Conservation (phyloP, 345 rosid species). For the Hibiscus mutabilis region DNA sequence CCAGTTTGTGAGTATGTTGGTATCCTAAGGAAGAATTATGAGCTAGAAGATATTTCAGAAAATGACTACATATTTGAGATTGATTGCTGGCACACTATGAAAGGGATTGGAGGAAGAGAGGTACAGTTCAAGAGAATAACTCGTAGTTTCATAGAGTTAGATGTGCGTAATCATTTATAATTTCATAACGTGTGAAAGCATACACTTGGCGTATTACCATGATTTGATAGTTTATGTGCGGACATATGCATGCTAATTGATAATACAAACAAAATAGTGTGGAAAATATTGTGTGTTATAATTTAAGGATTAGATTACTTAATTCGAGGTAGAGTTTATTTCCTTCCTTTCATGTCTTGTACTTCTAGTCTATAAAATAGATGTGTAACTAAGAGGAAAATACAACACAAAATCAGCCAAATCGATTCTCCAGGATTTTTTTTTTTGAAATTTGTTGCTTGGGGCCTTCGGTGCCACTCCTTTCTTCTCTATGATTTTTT, state of each 20-base stretch:
- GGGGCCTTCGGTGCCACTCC: no score
- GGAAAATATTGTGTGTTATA: no score
- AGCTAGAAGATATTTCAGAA: conserved; percentile 33
- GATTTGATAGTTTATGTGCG: neutral
- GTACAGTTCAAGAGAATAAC: conserved; percentile 17
- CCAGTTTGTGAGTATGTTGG: conserved; percentile 64
- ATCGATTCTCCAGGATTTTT: no score
- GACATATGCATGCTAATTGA: neutral
- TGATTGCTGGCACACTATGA: conserved; percentile 67
- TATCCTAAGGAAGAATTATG: conserved; percentile 37
- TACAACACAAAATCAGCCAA: no score
- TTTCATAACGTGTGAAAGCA: neutral
- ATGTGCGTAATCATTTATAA: neutral
- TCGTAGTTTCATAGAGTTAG: neutral
- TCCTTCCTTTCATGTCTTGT: no score
- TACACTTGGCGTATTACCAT: neutral
- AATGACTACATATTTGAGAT: conserved; percentile 63
- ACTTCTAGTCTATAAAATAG: no score
- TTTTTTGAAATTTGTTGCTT: no score
- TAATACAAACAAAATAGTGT: neutral
- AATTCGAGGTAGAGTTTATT: no score
- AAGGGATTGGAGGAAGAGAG: conserved; percentile 55
- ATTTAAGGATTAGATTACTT: no score
- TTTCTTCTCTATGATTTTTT: no score
- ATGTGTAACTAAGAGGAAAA: no score